Evolutionary conservation across 164 flowering plant genomes (phyloP), one percentile per base, ranked within the genome.

Genomic region (Aristolochia contorta): DNA sequence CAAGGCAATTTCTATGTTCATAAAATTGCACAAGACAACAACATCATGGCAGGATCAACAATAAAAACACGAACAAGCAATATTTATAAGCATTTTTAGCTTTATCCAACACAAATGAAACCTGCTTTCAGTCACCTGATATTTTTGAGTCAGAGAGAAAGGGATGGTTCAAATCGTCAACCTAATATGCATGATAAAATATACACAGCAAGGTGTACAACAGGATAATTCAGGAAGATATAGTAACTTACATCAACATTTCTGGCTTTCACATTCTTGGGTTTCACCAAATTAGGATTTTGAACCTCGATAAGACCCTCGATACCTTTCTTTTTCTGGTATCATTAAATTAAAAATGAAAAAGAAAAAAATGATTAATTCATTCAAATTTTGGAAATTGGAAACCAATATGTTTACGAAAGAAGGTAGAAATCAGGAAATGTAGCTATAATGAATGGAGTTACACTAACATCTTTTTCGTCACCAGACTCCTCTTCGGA

Each of bases 201-300:
- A 3, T 32, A 32, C 33, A 32, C 4, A 3, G 3, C 7, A 32
- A 32, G 33, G 33, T 32, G 4, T 15, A 15, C 20, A 48, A 3
- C 47, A 22, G 41, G 3, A 15, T 50, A 24, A 19, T 14, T 46
- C 1, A 46, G 13, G n/a, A 47, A 64, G 47, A n/a, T 18, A 27
- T 23, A 19, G 23, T 47, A 58, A 67, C 84, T 77, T 71, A 89
- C 93, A 74, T 89, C 96, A 67, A 75, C 65, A 73, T 89, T 80
- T 63, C 67, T 86, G 33, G 97, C 97, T 81, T 84, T 91, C 80
- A 87, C 7, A 59, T 64, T 84, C 81, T 86, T 91, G 23, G 78
- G 67, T 72, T 84, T 86, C 13, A 69, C 91, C 74, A 87, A 63
- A 75, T 87, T 91, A 54, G 97, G 97, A 73, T 91, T 91, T 46